Conservation (phyloP, 2,329 filamentous ascomycete genomes). For the Aspergillus calidoustus region DNA sequence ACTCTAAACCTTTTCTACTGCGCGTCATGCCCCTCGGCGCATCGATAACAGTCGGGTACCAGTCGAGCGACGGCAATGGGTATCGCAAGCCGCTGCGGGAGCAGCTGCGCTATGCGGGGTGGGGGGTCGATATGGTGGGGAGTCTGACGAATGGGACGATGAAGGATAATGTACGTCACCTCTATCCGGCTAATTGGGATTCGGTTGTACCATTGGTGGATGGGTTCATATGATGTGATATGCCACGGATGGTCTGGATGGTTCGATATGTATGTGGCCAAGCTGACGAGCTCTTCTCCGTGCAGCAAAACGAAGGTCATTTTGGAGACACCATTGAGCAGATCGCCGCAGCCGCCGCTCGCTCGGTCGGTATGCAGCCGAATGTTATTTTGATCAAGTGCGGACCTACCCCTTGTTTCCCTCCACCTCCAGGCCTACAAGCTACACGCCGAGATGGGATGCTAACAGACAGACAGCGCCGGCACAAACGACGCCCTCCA, state of each 20-base stretch:
- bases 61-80: constrained; percentile 40
- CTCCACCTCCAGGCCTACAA: not conserved
- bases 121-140: constrained; percentile 37
- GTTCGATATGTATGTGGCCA: not conserved
- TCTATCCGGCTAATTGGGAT: too few relatives aligned
- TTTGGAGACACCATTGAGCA: constrained; percentile 30
- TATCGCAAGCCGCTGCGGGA: constrained; percentile 46
- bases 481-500: constrained; percentile 42
- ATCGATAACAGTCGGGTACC: constrained; percentile 44
- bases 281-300: too few relatives aligned
- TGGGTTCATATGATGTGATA: not conserved
- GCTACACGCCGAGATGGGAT: too few relatives aligned
- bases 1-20: constrained; percentile 9
- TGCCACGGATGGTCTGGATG: too few relatives aligned
- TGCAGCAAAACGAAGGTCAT: constrained; percentile 33
- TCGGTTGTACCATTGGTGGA: not conserved
- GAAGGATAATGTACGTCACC: constrained; percentile 29
- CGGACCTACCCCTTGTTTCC: not conserved
- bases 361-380: constrained; percentile 24
- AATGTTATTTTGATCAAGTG: constrained; percentile 37
- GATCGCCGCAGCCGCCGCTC: constrained; percentile 16
- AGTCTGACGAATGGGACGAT: constrained; percentile 30
- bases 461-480: constrained; percentile 10
- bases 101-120: constrained; percentile 34
- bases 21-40: constrained; percentile 38